Conservation (phyloP, 352 stramenopile genomes). For the Thraustotheca clavata region DNA sequence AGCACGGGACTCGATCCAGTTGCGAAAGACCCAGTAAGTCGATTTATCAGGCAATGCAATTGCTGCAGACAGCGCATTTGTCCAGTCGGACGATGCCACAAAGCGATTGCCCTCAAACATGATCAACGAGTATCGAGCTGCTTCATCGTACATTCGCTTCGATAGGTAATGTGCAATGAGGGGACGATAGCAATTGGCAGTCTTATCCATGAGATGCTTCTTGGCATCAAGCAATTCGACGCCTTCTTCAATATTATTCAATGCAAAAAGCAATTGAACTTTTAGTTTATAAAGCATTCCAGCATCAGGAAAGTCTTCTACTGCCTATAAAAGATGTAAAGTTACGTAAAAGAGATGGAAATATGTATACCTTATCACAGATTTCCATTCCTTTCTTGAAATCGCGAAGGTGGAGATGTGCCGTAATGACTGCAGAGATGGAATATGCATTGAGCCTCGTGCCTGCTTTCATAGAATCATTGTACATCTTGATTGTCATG, state of each 20-base stretch:
- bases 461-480: background rate
- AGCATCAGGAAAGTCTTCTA: background rate
- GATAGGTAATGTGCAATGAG: conserved; percentile 4
- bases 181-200: conserved; percentile 8
- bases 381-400: background rate
- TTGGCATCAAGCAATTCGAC: conserved; percentile 51
- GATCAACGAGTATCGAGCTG: conserved; percentile 1
- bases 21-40: conserved; percentile 82
- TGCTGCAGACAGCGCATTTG: conserved; percentile 51
- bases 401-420: background rate
- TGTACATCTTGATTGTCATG: background rate
- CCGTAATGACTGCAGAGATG: background rate
- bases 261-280: conserved; percentile 7
- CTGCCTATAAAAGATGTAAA: background rate
- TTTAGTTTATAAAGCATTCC: conserved; percentile 17
- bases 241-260: conserved; percentile 7
- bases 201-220: conserved; percentile 26
- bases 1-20: conserved; percentile 73
- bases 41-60: conserved; percentile 54
- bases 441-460: background rate
- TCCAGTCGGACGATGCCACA: conserved; percentile 38
- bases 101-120: conserved; percentile 48
- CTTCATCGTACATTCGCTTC: conserved; percentile 10
- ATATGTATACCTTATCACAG: conserved; percentile 6
- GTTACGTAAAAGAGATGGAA: background rate